phyloP scores from a whole-genome alignment of 495 filamentous ascomycete species.

The Amorphotheca resinae region DNA sequence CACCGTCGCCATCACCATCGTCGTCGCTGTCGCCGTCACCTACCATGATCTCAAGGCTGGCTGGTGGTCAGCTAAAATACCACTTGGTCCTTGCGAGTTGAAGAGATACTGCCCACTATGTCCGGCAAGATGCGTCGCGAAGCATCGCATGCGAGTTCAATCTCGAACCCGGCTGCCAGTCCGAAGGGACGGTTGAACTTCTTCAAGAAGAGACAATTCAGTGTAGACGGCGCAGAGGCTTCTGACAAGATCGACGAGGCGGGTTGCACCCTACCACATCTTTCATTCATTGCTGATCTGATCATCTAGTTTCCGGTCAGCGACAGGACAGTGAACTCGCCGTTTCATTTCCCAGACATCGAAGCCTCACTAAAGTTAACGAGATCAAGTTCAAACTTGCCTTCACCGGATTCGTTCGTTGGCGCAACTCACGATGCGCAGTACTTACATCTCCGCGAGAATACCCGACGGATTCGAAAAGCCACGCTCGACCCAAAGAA shows the following conservation, averaged over 20 bases:
- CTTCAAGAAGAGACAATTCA: slow-evolving; percentile 10
- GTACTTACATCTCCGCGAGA: slow-evolving; percentile 19
- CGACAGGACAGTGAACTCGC: slow-evolving; percentile 12
- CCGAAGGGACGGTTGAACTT: slow-evolving; percentile 10
- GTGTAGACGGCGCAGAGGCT: background rate
- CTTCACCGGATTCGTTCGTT: slow-evolving; percentile 16
- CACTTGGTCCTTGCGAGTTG: background rate
- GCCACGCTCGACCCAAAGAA: slow-evolving; percentile 19
- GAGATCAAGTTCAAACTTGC: slow-evolving; percentile 12
- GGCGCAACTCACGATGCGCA: slow-evolving; percentile 12
- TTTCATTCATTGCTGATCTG: background rate
- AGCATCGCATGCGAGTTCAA: slow-evolving; percentile 10
- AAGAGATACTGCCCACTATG: background rate
- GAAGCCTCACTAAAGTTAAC: slow-evolving; percentile 5
- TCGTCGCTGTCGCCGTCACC: background rate
- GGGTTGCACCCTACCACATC: background rate
- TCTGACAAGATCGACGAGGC: slow-evolving; percentile 16
- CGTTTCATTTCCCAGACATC: slow-evolving; percentile 5
- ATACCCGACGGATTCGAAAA: slow-evolving; percentile 18
- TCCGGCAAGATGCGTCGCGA: slow-evolving; percentile 12
- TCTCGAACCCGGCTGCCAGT: slow-evolving; percentile 4
- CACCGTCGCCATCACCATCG: background rate
- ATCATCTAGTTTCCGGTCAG: slow-evolving; percentile 1
- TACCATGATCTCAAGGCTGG: background rate
- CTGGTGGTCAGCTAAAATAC: background rate